A percentile compares a stretch with the other conserved stretches of the same genome.
Evolutionary conservation across 352 stramenopile species (phyloP).

Genomic region (Pythium aristosporum): DNA sequence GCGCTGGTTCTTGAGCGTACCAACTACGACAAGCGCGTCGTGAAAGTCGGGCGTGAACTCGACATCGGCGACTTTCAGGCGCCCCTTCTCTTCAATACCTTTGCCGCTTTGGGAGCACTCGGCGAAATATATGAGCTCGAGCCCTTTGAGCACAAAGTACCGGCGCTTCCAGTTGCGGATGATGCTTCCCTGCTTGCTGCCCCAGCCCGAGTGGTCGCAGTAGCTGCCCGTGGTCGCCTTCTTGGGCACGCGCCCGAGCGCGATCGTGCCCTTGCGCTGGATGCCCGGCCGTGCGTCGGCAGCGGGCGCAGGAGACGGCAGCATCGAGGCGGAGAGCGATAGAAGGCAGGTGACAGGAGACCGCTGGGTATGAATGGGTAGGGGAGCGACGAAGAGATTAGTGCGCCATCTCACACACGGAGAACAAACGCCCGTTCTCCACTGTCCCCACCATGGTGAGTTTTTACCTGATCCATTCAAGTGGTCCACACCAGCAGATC

Average conservation of each 20-base stretch:
- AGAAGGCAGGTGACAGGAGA: background rate
- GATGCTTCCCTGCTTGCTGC: constrained; percentile 76
- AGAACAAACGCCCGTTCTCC: background rate
- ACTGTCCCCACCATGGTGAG: background rate
- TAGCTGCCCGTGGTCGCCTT: constrained; percentile 33
- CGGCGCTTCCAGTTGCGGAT: constrained; percentile 84
- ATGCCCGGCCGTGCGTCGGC: background rate
- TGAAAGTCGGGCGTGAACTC: constrained; percentile 67
- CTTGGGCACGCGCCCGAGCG: constrained; percentile 21
- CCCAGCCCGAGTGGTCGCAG: constrained; percentile 79
- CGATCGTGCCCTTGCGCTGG: constrained; percentile 15
- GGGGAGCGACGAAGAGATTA: background rate
- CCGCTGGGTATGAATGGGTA: background rate
- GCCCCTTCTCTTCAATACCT: constrained; percentile 74
- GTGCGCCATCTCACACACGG: constrained; percentile 9
- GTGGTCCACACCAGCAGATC: constrained; percentile 5
- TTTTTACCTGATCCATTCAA: background rate
- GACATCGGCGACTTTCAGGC: constrained; percentile 53
- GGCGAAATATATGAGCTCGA: constrained; percentile 78
- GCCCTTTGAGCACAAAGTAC: constrained; percentile 80
- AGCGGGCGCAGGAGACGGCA: background rate
- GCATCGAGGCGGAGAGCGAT: background rate
- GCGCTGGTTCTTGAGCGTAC: constrained; percentile 70
- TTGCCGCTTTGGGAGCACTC: constrained; percentile 69
- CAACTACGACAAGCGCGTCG: constrained; percentile 59